Conservation (phyloP, 371 early-diverging fungal species). For the Umbelopsis sp. region DNA sequence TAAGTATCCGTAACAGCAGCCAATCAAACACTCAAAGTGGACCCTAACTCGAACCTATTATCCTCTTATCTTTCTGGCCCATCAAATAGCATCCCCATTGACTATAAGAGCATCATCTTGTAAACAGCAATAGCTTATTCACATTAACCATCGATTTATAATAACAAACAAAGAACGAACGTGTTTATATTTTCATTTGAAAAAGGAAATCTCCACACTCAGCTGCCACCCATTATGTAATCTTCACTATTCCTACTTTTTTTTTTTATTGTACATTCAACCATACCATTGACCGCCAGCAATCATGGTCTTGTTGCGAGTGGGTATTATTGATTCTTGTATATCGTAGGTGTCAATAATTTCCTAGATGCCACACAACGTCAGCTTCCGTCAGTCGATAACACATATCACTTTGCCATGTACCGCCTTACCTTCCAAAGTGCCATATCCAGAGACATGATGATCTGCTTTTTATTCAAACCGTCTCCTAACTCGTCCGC, state of each 20-base stretch:
- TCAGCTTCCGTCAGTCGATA: not conserved
- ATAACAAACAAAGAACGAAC: too few relatives aligned
- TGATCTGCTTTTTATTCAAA: slow-evolving; percentile 77
- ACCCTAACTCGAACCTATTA: not conserved
- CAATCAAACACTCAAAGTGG: slow-evolving; percentile 10
- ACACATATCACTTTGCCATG: too few relatives aligned
- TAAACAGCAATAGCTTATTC: too few relatives aligned
- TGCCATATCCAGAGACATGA: slow-evolving; percentile 78
- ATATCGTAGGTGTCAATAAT: slow-evolving; percentile 73
- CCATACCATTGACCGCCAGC: slow-evolving; percentile 51
- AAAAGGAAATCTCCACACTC: too few relatives aligned
- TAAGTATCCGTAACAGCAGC: not conserved
- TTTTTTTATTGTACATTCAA: slow-evolving; percentile 11
- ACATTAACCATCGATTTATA: too few relatives aligned
- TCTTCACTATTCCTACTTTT: not conserved
- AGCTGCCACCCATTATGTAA: too few relatives aligned
- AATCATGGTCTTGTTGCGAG: slow-evolving; percentile 36
- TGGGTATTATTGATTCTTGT: slow-evolving; percentile 63
- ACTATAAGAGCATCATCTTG: too few relatives aligned
- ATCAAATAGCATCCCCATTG: too few relatives aligned
- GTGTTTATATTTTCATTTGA: too few relatives aligned
- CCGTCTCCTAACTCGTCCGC: slow-evolving; percentile 65
- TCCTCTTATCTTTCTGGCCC: too few relatives aligned
- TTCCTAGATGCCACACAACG: slow-evolving; percentile 36
- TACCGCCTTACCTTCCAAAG: slow-evolving; percentile 61